Evolutionary conservation across 352 stramenopile species (phyloP), one percentile per base, ranked within the genome.

Genomic region (Phytophthora litchii): DNA sequence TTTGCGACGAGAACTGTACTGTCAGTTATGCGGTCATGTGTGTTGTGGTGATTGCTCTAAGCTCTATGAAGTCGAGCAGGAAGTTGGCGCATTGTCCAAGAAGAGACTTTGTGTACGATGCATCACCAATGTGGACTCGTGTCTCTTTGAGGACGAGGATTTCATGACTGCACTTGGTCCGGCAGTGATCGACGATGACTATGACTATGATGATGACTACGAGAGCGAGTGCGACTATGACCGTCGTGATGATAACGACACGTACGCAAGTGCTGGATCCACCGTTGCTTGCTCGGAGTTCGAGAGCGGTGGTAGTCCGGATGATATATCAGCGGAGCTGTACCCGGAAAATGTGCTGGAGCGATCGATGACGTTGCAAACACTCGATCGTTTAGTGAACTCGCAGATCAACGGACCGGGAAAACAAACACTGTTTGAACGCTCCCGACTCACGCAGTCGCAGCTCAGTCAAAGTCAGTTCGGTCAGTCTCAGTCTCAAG

Each of bases 121-220:
- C 31, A 66, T 89, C 34, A 64, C 74, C 16, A 80, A 78, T 6
- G 77, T 87, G 0, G 73, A 89, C 64, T 58, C 65, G 0, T 89
- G 80, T 47, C 35, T 72, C 27, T 89, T 84, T 23, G 76, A 86
- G 17, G 76, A 87, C 56, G 76, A 84, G n/a, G 76, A 86, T 45
- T 65, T 89, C 11, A 60, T 80, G 37, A 44, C 67, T 9, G 80
- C 72, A 3, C 50, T 86, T 12, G 77, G 80, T 4, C 74, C 76
- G 1, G 60, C 75, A 3, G 69, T 89, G 19, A 57, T 89, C 7
- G 59, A 67, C 1, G 54, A 60, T 20, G 32, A 52, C 10, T 27
- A 66, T 29, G 49, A 74, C 29, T 21, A 60, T 31, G 54, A 70
- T 9, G 42, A 66, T 27, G 58, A 65, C 19, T 25, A 42, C 16